Evolutionary conservation across 2,329 filamentous ascomycete genomes (phyloP), one percentile per base, ranked within the genome.

Genomic region (Colletotrichum sp.): DNA sequence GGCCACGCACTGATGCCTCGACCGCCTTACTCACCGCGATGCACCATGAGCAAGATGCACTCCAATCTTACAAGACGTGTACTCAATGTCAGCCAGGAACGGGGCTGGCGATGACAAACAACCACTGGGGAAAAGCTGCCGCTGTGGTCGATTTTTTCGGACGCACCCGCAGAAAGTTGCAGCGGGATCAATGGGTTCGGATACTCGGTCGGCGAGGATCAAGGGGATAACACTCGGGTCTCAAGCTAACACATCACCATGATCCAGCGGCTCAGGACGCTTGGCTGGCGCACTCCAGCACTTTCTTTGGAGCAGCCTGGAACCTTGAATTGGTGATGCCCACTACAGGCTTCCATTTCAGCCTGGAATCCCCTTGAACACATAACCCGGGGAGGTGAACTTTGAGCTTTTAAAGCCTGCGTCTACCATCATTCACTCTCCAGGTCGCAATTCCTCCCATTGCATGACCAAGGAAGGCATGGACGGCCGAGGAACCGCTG

Each of bases 261-360:
- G 43, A 56, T 34, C 67, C 60, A 25, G 43, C 70, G 22, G 61
- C 60, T 60, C 61, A 28, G 60, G 56, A 67, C 69, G 55, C 70
- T 74, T 74, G 64, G 64, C 64, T 39, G 70, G 73, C 56, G 32
- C 64, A 73, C 69, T 64, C 18, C 64, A 64, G 27, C 64, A 75
- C 70, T 75, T 32, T 68, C 58, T 65, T 66, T 62, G 62, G 60
- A 55, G 60, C 70, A 67, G 70, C 66, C 52, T 55, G 48, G 74
- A 75, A 76, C 74, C 70, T 66, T 66, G 74, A 76, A 66, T 66
- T 76, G 60, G 64, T 66, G 71, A 71, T 71, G 36, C 6, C 32
- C n/a, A 70, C 52, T 30, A 55, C 71, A 66, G 71, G 58, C 60
- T 70, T 66, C 55, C 66, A 28, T 30, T 32, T 61, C 60, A 56